Percentiles rank a stretch among this genome's conserved stretches.
These are phyloP conservation scores for Parafenestella ontariensis DNA, from an alignment of 2,329 filamentous ascomycete genomes.

Conservation along the genomic window DNA sequence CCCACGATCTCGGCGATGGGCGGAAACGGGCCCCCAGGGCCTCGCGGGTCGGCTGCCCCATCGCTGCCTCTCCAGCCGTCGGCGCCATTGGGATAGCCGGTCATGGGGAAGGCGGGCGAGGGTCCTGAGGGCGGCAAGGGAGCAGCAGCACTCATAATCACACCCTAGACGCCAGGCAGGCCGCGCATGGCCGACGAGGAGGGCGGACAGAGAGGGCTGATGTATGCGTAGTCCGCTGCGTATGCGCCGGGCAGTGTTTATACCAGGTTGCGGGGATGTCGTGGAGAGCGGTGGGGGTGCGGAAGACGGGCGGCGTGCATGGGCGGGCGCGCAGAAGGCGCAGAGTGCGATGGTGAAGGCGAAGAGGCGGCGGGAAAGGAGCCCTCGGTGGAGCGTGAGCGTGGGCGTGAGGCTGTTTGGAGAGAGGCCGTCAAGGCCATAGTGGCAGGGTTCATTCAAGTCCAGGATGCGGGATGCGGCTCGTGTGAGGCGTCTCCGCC, in stretches of 20 bases:
- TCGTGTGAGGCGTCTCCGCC: constrained; percentile 3
- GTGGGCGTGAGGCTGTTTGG: constrained; percentile 5
- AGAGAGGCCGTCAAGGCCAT: constrained; percentile 9
- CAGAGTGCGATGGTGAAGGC: constrained; percentile 1
- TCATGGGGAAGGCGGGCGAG: constrained; percentile 37
- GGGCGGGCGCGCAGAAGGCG: not conserved
- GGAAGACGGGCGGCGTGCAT: not conserved
- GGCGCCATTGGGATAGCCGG: constrained; percentile 37
- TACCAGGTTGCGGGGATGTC: constrained; percentile 10
- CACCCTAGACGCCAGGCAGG: constrained; percentile 28
- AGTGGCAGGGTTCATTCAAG: not conserved
- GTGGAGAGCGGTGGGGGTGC: constrained; percentile 5
- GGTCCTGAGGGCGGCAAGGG: constrained; percentile 41
- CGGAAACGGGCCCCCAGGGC: constrained; percentile 33
- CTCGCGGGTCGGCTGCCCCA: constrained; percentile 28
- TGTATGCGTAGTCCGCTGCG: constrained; percentile 10
- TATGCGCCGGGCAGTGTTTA: constrained; percentile 5
- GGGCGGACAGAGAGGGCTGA: not conserved
- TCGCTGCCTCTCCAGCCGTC: constrained; percentile 35
- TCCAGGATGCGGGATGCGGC: constrained; percentile 12
- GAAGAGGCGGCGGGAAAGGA: not conserved
- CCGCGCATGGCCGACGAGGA: constrained; percentile 33
- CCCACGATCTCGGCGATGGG: constrained; percentile 55
- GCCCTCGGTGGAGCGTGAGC: not conserved
- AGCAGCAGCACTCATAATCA: constrained; percentile 50